Base-by-base conservation (phyloP, 805 yeast species). In the Candida adriatica region DNA sequence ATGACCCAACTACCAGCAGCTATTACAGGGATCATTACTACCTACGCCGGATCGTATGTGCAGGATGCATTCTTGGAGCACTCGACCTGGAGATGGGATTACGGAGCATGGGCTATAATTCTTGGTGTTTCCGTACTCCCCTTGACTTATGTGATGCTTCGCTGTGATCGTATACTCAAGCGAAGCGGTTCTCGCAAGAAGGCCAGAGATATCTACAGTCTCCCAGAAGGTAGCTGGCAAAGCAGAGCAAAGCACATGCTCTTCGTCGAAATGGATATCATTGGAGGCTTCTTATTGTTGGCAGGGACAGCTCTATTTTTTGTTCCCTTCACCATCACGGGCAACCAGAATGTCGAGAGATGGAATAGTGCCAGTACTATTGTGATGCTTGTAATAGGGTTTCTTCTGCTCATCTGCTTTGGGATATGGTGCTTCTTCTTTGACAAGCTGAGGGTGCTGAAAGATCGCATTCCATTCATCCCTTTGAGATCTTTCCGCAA, bases 61-160 rank as follows among this genome's bases (percentile, higher is more conserved):
- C 46, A 45, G 27, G 55, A 53, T 31, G 49, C 45, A 9, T 39
- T 53, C 34, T 44, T 65, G 19, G 47, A 49, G 6, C 45, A 48
- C 18, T 40, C 49, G 9, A 55, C 60, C 13, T 70, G 75, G 75
- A 57, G 70, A 48, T 61, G 68, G 66, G 75, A 67, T 10, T 65
- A 58, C 42, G 70, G 70, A 24, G 48, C 65, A 24, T 68, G 64
- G 53, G 61, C 67, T 7, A 56, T 68, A 24, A 57, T 68, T 22
- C 33, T 43, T 27, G 45, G 41, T 19, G 42, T 35, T 11, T 34
- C 45, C 10, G 39, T 34, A 14, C 26, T 42, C 19, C 48, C 49
- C 11, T 35, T 50, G 17, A 39, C 49, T 11, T 14, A 26, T 3
- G 15, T 39, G 14, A 51, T 52, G 56, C 33, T 39, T 11, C 28